Conservation (phyloP, 2,329 filamentous ascomycete genomes). For the Scedosporium aurantiacum region DNA sequence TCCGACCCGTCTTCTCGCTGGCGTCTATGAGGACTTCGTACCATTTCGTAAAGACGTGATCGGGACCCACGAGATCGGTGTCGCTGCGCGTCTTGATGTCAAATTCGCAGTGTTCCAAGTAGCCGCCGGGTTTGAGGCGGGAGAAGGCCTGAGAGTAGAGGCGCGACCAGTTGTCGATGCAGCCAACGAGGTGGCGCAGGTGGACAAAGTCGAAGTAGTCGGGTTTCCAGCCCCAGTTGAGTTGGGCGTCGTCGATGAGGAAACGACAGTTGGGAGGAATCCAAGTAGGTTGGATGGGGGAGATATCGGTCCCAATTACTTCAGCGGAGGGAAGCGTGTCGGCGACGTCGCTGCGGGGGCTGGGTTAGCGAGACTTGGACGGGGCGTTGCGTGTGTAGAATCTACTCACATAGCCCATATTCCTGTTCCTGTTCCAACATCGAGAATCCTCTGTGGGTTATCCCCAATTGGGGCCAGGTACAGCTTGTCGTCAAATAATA, state of each 20-base stretch:
- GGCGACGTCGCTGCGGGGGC: conserved; percentile 35
- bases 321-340: conserved; percentile 30
- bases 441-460: conserved; percentile 21
- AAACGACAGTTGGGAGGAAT: conserved; percentile 30
- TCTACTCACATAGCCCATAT: conserved; percentile 41
- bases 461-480: conserved; percentile 15
- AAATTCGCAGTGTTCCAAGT: conserved; percentile 19
- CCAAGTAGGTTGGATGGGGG: conserved; percentile 43
- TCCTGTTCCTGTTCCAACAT: conserved; percentile 45
- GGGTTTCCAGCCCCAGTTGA: conserved; percentile 31
- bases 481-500: conserved; percentile 14
- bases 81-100: conserved; percentile 10
- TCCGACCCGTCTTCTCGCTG: conserved; percentile 16
- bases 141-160: conserved; percentile 40
- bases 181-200: conserved; percentile 44
- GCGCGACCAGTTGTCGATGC: conserved; percentile 43
- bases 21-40: conserved; percentile 16
- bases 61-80: conserved; percentile 7
- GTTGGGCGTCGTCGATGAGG: conserved; percentile 23
- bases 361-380: not conserved
- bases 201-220: conserved; percentile 48
- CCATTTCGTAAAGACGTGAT: conserved; percentile 19
- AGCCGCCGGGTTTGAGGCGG: conserved; percentile 33
- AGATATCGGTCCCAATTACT: conserved; percentile 42
- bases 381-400: not conserved